A percentile compares a stretch with the other conserved stretches of the same genome.
Conservation (phyloP, 768 basidiomycete species). For the Pulveroboletus sp. region DNA sequence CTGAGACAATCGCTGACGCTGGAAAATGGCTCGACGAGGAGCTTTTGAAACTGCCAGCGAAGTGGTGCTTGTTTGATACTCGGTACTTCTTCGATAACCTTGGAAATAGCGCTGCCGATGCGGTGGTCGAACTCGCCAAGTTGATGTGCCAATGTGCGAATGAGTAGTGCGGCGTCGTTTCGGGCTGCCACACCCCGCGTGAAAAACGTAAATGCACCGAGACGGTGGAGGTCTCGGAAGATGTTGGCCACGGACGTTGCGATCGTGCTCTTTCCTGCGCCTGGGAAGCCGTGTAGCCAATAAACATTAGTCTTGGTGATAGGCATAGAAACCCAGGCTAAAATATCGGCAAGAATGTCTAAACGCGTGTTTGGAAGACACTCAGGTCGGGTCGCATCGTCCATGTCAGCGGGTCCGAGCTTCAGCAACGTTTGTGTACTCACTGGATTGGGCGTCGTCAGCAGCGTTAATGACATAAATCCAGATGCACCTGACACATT, state of each 20-base stretch:
- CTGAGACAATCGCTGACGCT: constrained; percentile 10
- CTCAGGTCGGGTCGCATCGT: constrained; percentile 19
- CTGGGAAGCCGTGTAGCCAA: constrained; percentile 35
- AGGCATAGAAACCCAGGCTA: constrained; percentile 24
- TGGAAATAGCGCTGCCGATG: constrained; percentile 23
- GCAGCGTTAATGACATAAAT: not conserved
- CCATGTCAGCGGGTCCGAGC: constrained; percentile 29
- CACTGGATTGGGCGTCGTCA: constrained; percentile 10
- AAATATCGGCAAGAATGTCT: constrained; percentile 25
- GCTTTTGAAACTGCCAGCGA: constrained; percentile 30
- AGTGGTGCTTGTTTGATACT: constrained; percentile 28
- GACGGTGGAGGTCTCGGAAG: constrained; percentile 29
- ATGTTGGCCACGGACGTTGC: constrained; percentile 33
- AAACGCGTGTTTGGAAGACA: constrained; percentile 32
- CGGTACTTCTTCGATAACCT: constrained; percentile 23
- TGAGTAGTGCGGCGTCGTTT: constrained; percentile 27
- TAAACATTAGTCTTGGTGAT: constrained; percentile 19
- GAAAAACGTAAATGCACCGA: constrained; percentile 35
- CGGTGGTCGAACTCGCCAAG: constrained; percentile 31
- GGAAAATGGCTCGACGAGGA: constrained; percentile 31
- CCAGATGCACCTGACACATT: constrained; percentile 18
- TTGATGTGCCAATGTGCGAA: constrained; percentile 34
- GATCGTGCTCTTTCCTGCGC: constrained; percentile 35
- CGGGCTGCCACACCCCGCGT: constrained; percentile 27
- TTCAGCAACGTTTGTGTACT: constrained; percentile 19